phyloP scores from a whole-genome alignment of 2,329 filamentous ascomycete genomes.

The Alternaria viburni region DNA sequence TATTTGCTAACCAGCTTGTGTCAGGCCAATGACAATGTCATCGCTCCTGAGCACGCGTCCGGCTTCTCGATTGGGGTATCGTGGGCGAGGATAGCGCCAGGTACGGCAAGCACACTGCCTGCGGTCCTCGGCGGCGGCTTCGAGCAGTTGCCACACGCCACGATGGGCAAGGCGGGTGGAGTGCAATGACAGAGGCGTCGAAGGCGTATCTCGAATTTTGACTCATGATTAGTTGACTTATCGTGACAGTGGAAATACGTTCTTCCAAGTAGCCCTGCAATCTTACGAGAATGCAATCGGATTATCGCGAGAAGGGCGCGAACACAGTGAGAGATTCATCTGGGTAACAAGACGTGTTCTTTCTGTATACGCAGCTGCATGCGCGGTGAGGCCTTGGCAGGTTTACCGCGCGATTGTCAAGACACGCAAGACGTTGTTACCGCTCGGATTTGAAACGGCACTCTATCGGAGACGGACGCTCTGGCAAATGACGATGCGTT shows the following conservation, averaged over 20 bases:
- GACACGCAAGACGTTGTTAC: not conserved
- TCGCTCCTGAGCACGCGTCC: slow-evolving; percentile 41
- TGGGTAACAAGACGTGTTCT: not conserved
- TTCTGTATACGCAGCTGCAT: not conserved
- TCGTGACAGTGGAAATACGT: not conserved
- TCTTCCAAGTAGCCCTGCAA: not conserved
- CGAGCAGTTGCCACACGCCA: not conserved
- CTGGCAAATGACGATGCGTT: slow-evolving; percentile 3
- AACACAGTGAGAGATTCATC: not conserved
- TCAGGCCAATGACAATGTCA: slow-evolving; percentile 29
- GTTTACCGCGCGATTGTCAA: not conserved
- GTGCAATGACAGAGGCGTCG: not conserved
- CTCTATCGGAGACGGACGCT: not conserved
- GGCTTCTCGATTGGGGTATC: slow-evolving; percentile 51
- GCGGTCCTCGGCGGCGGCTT: slow-evolving; percentile 15
- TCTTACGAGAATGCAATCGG: not conserved
- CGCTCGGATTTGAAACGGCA: not conserved
- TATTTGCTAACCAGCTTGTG: not conserved
- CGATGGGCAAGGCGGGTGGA: not conserved
- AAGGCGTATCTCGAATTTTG: not conserved
- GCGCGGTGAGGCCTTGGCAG: not conserved
- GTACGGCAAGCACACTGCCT: slow-evolving; percentile 27
- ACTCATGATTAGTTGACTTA: not conserved
- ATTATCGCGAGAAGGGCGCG: not conserved
- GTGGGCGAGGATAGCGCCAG: slow-evolving; percentile 47